Percentiles rank a stretch among this genome's conserved stretches.
Evolutionary conservation across 140 eudicot species (phyloP).

Genomic region (Artemisia princeps): DNA sequence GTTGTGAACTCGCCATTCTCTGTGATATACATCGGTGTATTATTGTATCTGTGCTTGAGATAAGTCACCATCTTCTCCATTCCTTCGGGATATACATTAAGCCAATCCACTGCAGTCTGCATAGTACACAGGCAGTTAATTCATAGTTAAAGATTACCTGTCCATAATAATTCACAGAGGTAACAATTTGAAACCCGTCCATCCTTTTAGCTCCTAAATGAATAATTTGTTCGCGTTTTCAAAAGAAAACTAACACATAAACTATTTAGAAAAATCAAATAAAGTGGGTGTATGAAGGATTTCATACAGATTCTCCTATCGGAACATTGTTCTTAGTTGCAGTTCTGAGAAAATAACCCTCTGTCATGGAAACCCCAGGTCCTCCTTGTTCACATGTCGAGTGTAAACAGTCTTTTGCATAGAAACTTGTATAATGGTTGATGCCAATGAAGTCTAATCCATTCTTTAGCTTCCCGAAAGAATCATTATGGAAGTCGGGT

Average conservation of each 20-base stretch:
- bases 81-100: conserved; percentile 54
- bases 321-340: conserved; percentile 38
- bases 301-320: conserved; percentile 61
- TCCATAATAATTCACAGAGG: background rate
- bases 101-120: conserved; percentile 59
- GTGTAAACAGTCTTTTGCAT: conserved; percentile 59
- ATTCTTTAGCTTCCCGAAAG: conserved; percentile 26
- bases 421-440: conserved; percentile 67
- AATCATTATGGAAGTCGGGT: conserved; percentile 36
- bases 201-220: background rate
- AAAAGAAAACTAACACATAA: conserved; percentile 39
- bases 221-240: conserved; percentile 12
- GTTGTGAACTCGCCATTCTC: background rate
- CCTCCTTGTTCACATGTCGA: conserved; percentile 44
- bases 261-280: background rate
- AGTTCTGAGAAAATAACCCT: conserved; percentile 48
- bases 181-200: conserved; percentile 28
- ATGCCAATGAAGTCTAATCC: conserved; percentile 66
- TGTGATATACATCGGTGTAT: background rate
- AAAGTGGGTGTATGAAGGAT: background rate
- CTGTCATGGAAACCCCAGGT: conserved; percentile 46
- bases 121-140: conserved; percentile 1
- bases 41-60: conserved; percentile 27
- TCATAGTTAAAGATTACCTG: background rate
- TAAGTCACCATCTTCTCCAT: conserved; percentile 59